Evolutionary conservation across 345 rosid species (phyloP), one percentile per base, ranked within the genome.

Genomic region (Angophora floribunda): DNA sequence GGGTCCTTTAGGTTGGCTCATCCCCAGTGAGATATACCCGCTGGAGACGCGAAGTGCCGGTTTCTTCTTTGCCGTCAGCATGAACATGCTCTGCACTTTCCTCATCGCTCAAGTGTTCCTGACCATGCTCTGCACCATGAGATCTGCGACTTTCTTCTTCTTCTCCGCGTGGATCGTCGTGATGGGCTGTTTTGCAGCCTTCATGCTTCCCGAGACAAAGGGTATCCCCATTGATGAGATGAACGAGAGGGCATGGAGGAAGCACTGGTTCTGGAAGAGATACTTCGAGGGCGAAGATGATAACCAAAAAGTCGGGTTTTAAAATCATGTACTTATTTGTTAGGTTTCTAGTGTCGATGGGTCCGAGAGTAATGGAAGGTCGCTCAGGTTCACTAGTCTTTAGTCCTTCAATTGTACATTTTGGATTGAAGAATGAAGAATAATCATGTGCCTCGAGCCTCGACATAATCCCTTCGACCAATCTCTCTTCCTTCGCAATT

Each of bases 1-100:
- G 97, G 98, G 98, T 53, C 98, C 97, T 12, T 89, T 97, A 6
- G 98, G 97, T 16, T 97, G 99, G 97, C 80, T 97, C 78, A 96
- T 96, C 53, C 98, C 98, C 1, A 97, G 99, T 28, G 96, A 96
- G 90, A 95, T 94, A 2, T 97, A 94, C 85, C 99, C 98, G 8
- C 87, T 96, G 6, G 97, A 95, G 89, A 96, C 97, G 0, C 91
- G 99, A 52, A 92, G 90, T 7, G 93, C 97, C 13, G 99, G 98
- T 32, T 96, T 91, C 85, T 94, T 94, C 1, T 92, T 94, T 5
- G 96, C 97, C 0, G 98, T 97, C 26, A 90, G 97, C 75, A 90
- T 94, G 82, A 97, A 96, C 93, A 96, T 96, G 99, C 87, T 97
- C 86, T 97, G 94, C 95, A 97, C 99, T 1, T 96, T 97, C 88